Conservation (phyloP, 106 monocot species). For the Dactylorhiza incarnata region DNA sequence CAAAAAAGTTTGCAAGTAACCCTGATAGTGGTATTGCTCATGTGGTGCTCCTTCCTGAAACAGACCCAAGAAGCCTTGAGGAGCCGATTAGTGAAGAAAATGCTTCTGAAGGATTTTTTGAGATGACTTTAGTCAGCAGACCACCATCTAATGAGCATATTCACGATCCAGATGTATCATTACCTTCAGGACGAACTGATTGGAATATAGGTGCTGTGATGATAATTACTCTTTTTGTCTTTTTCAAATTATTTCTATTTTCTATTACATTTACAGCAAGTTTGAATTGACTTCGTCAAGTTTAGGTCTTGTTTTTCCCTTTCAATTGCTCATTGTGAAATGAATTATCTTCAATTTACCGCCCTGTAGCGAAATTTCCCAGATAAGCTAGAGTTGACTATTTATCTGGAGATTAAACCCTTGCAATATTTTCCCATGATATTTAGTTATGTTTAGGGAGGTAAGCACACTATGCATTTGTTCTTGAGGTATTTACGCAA, state of each 20-base stretch:
- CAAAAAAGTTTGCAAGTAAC: neutral
- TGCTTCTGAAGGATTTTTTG: slow-evolving; percentile 18
- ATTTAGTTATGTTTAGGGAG: no score
- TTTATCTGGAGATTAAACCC: no score
- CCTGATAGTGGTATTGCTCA: neutral
- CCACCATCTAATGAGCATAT: slow-evolving; percentile 42
- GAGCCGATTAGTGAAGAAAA: neutral
- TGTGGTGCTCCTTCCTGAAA: neutral
- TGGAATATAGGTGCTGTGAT: slow-evolving; percentile 4
- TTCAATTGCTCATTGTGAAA: neutral
- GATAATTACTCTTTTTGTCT: slow-evolving; percentile 5
- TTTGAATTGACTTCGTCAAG: neutral
- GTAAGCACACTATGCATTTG: no score
- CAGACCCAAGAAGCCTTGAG: neutral
- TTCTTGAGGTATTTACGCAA: no score
- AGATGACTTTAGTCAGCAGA: slow-evolving; percentile 41
- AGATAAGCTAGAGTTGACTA: no score
- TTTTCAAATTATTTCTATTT: neutral
- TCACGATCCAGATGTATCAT: slow-evolving; percentile 16
- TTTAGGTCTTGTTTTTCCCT: neutral
- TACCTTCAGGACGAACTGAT: slow-evolving; percentile 2
- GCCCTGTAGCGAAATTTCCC: no score
- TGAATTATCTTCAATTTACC: neutral
- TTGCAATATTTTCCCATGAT: no score
- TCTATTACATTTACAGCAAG: neutral